Evolutionary conservation across 1,284 basidiomycete genomes (phyloP).

Genomic region (Heterobasidion irregulare): DNA sequence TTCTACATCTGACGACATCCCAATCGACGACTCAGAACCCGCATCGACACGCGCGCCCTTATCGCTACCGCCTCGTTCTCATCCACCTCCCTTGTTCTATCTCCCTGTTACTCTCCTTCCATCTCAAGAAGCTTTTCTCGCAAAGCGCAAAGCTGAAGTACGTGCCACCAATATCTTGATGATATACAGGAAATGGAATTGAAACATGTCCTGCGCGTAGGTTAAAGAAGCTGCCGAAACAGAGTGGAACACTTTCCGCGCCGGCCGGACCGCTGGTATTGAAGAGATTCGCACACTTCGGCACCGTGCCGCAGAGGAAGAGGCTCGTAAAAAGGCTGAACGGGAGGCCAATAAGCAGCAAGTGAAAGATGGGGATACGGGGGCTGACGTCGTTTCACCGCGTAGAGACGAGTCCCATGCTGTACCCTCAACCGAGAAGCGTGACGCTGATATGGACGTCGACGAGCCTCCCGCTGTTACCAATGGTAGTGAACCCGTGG

Average conservation of each 20-base stretch:
- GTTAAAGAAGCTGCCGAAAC: constrained; percentile 53
- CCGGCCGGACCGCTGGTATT: constrained; percentile 49
- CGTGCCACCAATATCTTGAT: constrained; percentile 9
- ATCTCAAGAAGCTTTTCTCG: constrained; percentile 62
- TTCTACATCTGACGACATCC: constrained; percentile 62
- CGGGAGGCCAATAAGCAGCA: constrained; percentile 16
- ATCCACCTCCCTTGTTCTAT: constrained; percentile 71
- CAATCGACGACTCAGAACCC: constrained; percentile 22
- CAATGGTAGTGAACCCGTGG: constrained; percentile 21
- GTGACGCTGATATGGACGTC: constrained; percentile 35
- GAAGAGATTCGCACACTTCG: constrained; percentile 56
- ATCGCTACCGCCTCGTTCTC: constrained; percentile 45
- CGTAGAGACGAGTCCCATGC: constrained; percentile 8
- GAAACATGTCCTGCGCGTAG: constrained; percentile 24
- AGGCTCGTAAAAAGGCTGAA: constrained; percentile 30
- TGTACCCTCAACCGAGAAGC: constrained; percentile 9
- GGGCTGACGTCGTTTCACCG: constrained; percentile 1
- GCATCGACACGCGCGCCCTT: constrained; percentile 33
- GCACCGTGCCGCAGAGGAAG: constrained; percentile 55
- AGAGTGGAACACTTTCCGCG: constrained; percentile 57
- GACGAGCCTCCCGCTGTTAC: constrained; percentile 17
- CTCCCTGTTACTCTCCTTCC: constrained; percentile 61
- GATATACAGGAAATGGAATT: background rate
- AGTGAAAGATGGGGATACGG: constrained; percentile 9
- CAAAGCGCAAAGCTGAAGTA: constrained; percentile 54